phyloP scores from a whole-genome alignment of 106 monocot genomes.

The Amphibolis antarctica region DNA sequence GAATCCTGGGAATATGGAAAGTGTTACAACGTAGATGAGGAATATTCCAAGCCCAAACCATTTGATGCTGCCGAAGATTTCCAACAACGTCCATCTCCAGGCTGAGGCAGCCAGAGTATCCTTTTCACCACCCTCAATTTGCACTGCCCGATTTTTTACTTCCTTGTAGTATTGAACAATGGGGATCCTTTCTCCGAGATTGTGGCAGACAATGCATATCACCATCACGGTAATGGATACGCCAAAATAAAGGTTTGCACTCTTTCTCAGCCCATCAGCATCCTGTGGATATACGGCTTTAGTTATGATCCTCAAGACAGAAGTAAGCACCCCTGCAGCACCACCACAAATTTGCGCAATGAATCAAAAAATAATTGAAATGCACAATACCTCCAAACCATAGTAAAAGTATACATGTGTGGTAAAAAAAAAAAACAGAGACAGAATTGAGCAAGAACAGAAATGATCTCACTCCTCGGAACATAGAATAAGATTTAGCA shows the following conservation, averaged over 20 bases:
- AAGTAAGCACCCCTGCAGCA: conserved; percentile 18
- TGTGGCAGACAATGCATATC: conserved; percentile 19
- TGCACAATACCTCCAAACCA: too few species aligned
- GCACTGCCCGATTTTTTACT: conserved; percentile 6
- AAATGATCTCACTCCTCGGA: too few species aligned
- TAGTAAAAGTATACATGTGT: too few species aligned
- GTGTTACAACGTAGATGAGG: conserved; percentile 20
- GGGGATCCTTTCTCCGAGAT: conserved; percentile 16
- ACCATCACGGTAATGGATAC: conserved; percentile 13
- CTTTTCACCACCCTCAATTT: conserved; percentile 9
- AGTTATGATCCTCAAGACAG: conserved; percentile 18
- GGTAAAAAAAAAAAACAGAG: too few species aligned
- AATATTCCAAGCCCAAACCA: conserved; percentile 16
- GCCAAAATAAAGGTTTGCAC: conserved; percentile 20
- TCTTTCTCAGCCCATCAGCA: conserved; percentile 16
- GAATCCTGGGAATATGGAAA: conserved; percentile 26
- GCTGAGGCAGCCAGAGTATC: not conserved
- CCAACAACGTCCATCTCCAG: conserved; percentile 18
- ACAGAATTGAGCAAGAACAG: too few species aligned
- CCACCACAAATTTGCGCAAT: not conserved
- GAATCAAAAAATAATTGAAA: too few species aligned
- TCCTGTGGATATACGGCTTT: conserved; percentile 20
- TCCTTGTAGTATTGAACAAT: conserved; percentile 21
- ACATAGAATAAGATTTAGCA: too few species aligned
- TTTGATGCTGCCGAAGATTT: conserved; percentile 13